Evolutionary conservation across 768 basidiomycete species (phyloP).

Genomic region (Agaricus subrufescens): DNA sequence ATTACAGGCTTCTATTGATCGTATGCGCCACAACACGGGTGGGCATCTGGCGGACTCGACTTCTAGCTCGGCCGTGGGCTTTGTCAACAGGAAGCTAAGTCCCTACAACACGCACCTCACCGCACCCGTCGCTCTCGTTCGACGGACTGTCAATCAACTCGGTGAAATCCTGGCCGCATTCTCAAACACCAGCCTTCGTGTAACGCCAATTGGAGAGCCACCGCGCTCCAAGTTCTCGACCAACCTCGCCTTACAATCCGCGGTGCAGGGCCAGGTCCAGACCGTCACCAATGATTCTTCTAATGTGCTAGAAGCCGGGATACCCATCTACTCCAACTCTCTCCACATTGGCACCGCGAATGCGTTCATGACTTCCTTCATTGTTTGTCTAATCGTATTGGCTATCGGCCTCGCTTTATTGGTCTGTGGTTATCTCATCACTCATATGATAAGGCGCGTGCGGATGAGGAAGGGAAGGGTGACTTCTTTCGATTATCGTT

Average conservation of each 20-base stretch:
- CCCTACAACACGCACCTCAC: conserved; percentile 53
- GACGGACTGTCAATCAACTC: neutral
- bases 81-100: conserved; percentile 78
- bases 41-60: conserved; percentile 61
- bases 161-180: neutral
- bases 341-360: conserved; percentile 80
- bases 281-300: conserved; percentile 58
- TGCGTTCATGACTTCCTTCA: conserved; percentile 87
- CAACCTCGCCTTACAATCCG: conserved; percentile 13
- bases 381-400: conserved; percentile 63
- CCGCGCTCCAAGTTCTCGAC: neutral
- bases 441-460: conserved; percentile 26
- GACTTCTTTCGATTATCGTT: conserved; percentile 29
- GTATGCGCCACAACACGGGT: conserved; percentile 80
- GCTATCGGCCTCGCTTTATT: conserved; percentile 53
- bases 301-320: conserved; percentile 72
- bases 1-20: conserved; percentile 75
- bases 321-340: conserved; percentile 79
- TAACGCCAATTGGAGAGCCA: neutral
- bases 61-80: conserved; percentile 58
- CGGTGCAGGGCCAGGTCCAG: conserved; percentile 43
- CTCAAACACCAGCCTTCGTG: neutral
- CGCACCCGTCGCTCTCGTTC: neutral
- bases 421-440: conserved; percentile 44
- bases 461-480: conserved; percentile 16